phyloP scores from a whole-genome alignment of 2,329 filamentous ascomycete genomes.

The Samsoniella hepiali region DNA sequence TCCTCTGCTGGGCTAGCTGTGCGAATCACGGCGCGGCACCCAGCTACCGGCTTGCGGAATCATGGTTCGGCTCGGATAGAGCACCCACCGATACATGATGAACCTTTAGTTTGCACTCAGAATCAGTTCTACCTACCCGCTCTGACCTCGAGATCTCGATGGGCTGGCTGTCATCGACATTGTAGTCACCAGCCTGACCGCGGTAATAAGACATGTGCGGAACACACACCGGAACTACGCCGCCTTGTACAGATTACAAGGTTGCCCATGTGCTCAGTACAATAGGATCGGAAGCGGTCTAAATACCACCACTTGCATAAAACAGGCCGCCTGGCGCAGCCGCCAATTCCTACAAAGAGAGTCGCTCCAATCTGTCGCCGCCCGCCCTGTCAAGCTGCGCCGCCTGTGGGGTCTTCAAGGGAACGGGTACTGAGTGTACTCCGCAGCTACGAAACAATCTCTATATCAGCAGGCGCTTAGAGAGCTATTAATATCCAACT shows the following conservation, averaged over 20 bases:
- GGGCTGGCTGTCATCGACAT: background rate
- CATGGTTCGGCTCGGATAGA: background rate
- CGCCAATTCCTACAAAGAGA: slow-evolving; percentile 3
- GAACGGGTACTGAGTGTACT: background rate
- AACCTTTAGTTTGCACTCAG: background rate
- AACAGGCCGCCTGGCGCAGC: background rate
- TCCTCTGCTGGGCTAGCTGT: background rate
- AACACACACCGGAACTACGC: background rate
- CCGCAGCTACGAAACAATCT: slow-evolving; percentile 14
- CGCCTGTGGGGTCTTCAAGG: slow-evolving; percentile 8
- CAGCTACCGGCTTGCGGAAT: slow-evolving; percentile 1
- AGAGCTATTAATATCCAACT: slow-evolving; percentile 15
- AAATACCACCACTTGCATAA: background rate
- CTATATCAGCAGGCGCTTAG: slow-evolving; percentile 1
- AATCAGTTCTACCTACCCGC: background rate
- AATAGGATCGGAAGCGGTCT: background rate
- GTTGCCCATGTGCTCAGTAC: too few species aligned
- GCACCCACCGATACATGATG: background rate
- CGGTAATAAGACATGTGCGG: background rate
- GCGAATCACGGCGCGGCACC: background rate
- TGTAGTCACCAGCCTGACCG: too few species aligned
- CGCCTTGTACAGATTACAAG: background rate
- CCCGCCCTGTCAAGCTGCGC: background rate
- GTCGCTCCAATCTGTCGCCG: background rate
- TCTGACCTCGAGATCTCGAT: slow-evolving; percentile 6